These are phyloP conservation scores for Leptographium procerum DNA, from an alignment of 2,329 filamentous ascomycete species.

Conservation along the genomic window DNA sequence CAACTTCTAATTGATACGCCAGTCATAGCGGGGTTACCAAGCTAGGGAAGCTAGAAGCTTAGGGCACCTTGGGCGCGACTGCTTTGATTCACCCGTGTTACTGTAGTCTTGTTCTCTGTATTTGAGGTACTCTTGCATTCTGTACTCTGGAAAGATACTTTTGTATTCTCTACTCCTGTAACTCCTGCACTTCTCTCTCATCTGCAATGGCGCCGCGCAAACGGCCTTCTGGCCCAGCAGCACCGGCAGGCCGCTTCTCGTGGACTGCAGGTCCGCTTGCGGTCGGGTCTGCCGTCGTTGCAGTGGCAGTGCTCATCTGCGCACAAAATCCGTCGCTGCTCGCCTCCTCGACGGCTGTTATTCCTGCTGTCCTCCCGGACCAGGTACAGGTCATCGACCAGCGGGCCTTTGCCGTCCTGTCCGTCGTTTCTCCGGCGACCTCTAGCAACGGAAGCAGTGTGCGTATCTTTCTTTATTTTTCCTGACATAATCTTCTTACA, in stretches of 20 bases:
- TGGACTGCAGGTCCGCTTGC: background rate
- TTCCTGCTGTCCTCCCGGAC: constrained; percentile 17
- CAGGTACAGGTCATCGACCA: constrained; percentile 32
- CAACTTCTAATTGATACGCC: too few relatives aligned
- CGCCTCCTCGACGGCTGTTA: background rate
- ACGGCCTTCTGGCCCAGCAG: background rate
- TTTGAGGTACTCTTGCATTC: too few relatives aligned
- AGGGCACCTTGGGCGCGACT: too few relatives aligned
- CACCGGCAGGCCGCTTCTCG: background rate
- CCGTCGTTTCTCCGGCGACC: constrained; percentile 26
- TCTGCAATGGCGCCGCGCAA: background rate
- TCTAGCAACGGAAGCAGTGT: constrained; percentile 21
- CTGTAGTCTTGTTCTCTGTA: too few relatives aligned
- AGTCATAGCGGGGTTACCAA: background rate
- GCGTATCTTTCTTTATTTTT: background rate
- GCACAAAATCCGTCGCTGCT: background rate
- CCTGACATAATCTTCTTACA: too few relatives aligned
- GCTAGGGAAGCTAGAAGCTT: background rate
- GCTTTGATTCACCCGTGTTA: too few relatives aligned
- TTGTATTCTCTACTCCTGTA: too few relatives aligned
- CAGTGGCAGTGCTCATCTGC: background rate
- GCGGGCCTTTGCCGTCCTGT: constrained; percentile 30
- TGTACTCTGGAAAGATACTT: background rate
- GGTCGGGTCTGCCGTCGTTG: background rate
- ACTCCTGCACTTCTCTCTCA: too few relatives aligned